Base-by-base conservation (phyloP, 140 eudicot genomes). In the Ambrosia hybrid region DNA sequence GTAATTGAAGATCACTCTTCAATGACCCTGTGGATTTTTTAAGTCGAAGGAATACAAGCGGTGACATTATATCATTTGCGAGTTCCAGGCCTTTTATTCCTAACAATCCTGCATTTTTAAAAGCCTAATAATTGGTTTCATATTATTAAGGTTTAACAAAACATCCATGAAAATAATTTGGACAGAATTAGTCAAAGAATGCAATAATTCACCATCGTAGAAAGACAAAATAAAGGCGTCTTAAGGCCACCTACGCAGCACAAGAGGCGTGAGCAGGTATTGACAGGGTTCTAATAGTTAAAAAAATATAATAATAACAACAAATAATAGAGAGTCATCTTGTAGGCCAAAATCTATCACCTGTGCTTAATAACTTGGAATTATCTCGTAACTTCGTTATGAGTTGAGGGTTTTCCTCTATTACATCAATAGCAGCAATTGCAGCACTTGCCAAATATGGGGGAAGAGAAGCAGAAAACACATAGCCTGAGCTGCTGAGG, bases 381-480 rank as follows among this genome's bases (percentile, higher is more conserved):
- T 94, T 94, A 36, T 91, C 76, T 76, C 82, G 77, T 74, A 94
- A 74, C 45, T 83, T 88, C 1, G 79, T 76, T 56, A 88, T 72
- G 65, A 94, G 80, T 15, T 80, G 76, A 51, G 99, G 97, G 74
- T 82, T 86, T 80, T 83, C 86, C 64, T 91, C 91, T 62, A 91
- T 72, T 49, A 91, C 82, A 83, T 91, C 91, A 73, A 94, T 79
- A 58, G 99, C 97, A 34, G 96, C 77, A 72, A 94, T 85, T 73
- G 97, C 95, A 59, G 97, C 99, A 84, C 95, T 88, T 43, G 99
- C 99, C 5, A 94, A 87, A 74, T 90, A 90, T 33, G 99, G 99
- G 26, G 99, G 99, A 64, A 94, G 84, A 57, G 99, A 94, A 68
- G 99, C 99, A 73, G 99, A 94, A 71, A 94, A 94, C 7, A 88